Evolutionary conservation across 1,139 yeast genomes (phyloP).

Genomic region (Entelexis paramagnoliae): DNA sequence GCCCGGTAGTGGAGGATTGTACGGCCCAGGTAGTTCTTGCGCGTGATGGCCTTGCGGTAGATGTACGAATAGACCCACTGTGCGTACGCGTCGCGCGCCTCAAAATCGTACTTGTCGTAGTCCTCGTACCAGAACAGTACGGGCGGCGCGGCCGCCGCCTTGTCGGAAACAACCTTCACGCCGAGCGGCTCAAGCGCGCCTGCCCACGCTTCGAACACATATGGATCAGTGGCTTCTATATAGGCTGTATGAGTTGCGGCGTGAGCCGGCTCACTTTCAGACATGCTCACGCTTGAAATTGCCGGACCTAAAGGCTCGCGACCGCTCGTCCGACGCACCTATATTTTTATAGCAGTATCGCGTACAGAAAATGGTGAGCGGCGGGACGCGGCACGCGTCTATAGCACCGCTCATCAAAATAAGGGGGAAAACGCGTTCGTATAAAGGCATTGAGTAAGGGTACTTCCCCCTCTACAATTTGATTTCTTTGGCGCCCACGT

Average conservation of each 20-base stretch:
- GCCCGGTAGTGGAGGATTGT: conserved; percentile 63
- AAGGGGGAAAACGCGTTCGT: too few species aligned
- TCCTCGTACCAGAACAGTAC: conserved; percentile 68
- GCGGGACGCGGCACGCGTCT: too few species aligned
- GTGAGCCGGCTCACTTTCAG: not conserved
- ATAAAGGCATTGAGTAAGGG: too few species aligned
- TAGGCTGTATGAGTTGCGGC: conserved; percentile 11
- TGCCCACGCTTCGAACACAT: conserved; percentile 21
- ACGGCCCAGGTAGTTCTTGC: conserved; percentile 79
- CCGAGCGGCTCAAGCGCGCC: conserved; percentile 16
- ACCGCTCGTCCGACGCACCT: too few species aligned
- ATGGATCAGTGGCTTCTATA: conserved; percentile 18
- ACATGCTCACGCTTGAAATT: not conserved
- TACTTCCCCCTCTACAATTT: not conserved
- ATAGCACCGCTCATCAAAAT: too few species aligned
- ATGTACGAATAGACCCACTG: conserved; percentile 70
- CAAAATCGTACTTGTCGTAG: conserved; percentile 80
- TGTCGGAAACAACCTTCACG: conserved; percentile 7
- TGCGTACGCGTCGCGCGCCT: conserved; percentile 37
- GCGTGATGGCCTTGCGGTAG: conserved; percentile 68
- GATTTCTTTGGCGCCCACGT: conserved; percentile 29
- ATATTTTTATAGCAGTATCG: not conserved
- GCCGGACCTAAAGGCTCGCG: too few species aligned
- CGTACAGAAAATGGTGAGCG: not conserved
- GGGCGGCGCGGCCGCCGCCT: conserved; percentile 25